Percentiles rank a stretch among this genome's conserved stretches.
Conservation (phyloP, 768 basidiomycete species). For the Austroboletus eburneus region DNA sequence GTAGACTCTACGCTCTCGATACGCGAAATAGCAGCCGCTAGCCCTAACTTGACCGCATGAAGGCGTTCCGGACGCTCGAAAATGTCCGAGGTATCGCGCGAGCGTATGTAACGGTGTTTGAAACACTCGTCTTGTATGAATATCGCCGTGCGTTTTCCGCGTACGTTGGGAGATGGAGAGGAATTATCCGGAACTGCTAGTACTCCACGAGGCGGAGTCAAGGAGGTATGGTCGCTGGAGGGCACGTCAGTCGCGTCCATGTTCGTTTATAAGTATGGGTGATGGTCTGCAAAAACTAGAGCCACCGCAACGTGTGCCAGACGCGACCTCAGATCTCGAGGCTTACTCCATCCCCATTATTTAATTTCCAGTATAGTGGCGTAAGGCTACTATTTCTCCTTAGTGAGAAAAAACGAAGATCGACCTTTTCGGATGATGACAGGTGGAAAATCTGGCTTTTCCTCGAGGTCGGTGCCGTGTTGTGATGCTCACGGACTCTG, state of each 20-base stretch:
- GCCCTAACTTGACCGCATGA: constrained; percentile 76
- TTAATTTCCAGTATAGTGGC: too few species aligned
- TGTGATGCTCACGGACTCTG: too few species aligned
- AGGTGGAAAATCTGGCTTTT: too few species aligned
- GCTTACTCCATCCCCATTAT: too few species aligned
- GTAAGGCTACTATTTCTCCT: too few species aligned
- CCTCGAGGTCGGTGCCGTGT: too few species aligned
- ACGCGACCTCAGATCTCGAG: too few species aligned
- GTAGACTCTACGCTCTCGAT: constrained; percentile 42
- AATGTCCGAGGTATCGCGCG: constrained; percentile 65
- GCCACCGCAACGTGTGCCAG: too few species aligned
- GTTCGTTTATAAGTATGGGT: too few species aligned
- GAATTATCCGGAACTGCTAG: not conserved
- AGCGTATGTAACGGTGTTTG: constrained; percentile 74
- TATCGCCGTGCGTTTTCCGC: constrained; percentile 25
- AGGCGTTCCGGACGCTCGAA: constrained; percentile 92
- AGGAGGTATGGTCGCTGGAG: not conserved
- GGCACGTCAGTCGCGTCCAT: not conserved
- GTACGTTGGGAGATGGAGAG: not conserved
- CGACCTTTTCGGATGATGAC: too few species aligned
- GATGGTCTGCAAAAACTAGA: too few species aligned
- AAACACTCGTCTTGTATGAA: constrained; percentile 71
- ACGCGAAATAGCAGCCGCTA: constrained; percentile 74
- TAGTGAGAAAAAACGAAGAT: too few species aligned
- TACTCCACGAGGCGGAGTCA: not conserved